Evolutionary conservation across 2,329 filamentous ascomycete species (phyloP).

Genomic region (Ophiostoma australiae): DNA sequence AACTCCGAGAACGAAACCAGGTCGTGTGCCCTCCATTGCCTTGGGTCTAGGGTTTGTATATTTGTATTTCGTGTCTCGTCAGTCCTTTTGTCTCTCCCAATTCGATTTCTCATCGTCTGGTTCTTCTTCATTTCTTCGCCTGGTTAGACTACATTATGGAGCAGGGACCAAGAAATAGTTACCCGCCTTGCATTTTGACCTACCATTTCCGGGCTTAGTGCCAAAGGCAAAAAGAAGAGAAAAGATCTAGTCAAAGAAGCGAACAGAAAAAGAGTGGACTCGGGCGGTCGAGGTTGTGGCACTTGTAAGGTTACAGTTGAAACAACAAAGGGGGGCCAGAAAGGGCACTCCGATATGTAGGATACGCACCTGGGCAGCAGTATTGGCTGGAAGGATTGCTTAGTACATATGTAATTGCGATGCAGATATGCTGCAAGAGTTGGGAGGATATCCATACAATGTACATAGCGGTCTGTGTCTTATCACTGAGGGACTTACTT

Average conservation of each 20-base stretch:
- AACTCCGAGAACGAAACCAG: neutral
- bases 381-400: neutral
- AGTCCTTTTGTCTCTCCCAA: neutral
- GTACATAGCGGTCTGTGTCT: neutral
- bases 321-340: neutral
- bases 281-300: neutral
- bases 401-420: no score
- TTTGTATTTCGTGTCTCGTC: neutral
- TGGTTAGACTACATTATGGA: neutral
- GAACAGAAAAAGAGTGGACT: neutral
- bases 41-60: neutral
- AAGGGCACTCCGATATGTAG: constrained; percentile 4
- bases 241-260: constrained; percentile 1
- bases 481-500: neutral
- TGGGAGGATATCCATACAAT: neutral
- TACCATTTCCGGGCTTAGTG: constrained; percentile 21
- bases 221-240: neutral
- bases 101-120: neutral
- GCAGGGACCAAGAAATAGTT: constrained; percentile 10
- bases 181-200: constrained; percentile 19
- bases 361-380: neutral
- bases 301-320: constrained; percentile 7
- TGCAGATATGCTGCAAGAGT: neutral
- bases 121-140: neutral
- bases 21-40: neutral